Conservation (phyloP, 305 asterid species). For the Fraxinus angustifolia region DNA sequence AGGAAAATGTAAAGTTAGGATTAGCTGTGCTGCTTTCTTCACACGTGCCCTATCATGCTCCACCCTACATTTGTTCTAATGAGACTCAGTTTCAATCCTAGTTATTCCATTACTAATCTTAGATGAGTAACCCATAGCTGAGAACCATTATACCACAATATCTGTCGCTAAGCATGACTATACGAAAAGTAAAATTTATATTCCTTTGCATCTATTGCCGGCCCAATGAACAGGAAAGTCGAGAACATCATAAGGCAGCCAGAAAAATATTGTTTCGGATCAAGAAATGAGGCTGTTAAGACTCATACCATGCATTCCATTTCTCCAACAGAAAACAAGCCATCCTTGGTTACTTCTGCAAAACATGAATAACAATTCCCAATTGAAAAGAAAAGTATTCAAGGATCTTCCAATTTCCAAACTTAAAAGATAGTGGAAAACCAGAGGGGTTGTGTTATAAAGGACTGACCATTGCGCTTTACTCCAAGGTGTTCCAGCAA, state of each 20-base stretch:
- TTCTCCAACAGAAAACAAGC: conserved; percentile 96
- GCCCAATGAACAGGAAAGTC: conserved; percentile 9
- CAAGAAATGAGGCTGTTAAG: conserved; percentile 7
- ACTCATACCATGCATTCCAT: conserved; percentile 96
- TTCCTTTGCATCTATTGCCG: neutral
- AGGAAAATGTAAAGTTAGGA: neutral
- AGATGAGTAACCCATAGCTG: neutral
- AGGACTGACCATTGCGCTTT: conserved; percentile 74
- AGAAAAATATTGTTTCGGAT: neutral
- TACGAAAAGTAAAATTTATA: neutral
- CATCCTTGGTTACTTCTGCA: conserved; percentile 97
- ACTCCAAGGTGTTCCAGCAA: conserved; percentile 86
- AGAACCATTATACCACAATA: neutral
- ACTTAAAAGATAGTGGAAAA: neutral
- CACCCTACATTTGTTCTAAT: too few species aligned
- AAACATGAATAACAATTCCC: conserved; percentile 16
- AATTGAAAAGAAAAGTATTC: conserved; percentile 18
- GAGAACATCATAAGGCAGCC: neutral
- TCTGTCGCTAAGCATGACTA: neutral
- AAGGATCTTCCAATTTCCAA: conserved; percentile 9
- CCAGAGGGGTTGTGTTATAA: conserved; percentile 2
- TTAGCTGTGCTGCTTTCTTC: neutral
- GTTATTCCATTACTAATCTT: neutral
- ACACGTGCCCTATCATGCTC: neutral
- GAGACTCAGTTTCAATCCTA: neutral